Evolutionary conservation across 1,284 basidiomycete species (phyloP), one percentile per base, ranked within the genome.

Genomic region (Cystobasidium sp.): DNA sequence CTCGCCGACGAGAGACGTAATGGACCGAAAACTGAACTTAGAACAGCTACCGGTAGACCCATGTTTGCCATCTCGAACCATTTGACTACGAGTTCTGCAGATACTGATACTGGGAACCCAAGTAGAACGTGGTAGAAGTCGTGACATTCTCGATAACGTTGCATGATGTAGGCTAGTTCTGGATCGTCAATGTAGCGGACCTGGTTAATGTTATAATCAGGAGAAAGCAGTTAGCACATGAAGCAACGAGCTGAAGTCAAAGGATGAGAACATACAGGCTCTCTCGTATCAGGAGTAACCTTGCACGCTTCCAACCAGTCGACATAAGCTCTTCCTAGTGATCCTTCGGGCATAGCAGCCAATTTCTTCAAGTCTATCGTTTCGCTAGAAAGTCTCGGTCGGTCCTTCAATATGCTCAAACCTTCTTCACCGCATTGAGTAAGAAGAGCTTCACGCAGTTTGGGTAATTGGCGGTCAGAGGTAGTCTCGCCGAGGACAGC

Each of bases 61-160:
- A 98, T 88, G 83, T 99, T 97, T 24, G 92, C 88, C 78, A 94
- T 91, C 83, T 99, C 96, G 81, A 99, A 94, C 78, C 89, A 91
- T 83, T 99, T 99, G 82, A 99, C 88, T 0, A 94, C 91, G n/a
- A 98, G 87, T 83, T 99, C 97, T 70, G 91, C 93, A 68, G 92
- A 88, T 78, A 96, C 90, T 75, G 90, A 91, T 66, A 97, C 93
- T 0, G 94, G 94, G 37, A 97, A 87, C 75, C 88, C 88, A 82
- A 90, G 89, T 70, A 98, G 87, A 75, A 92, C 90, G 81, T 98
- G 96, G 82, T 97, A 97, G 80, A 97, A 90, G 84, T 98, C 93
- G 83, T 98, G 96, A 78, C 92, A 96, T 84, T 99, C 95, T 49
- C 97, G 91, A 82, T 99, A 99, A 55, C 97, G 90, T 79, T 97